Percentiles rank a stretch among this genome's conserved stretches.
Conservation (phyloP, 495 filamentous ascomycete species). For the Penicillium longicatenatum region DNA sequence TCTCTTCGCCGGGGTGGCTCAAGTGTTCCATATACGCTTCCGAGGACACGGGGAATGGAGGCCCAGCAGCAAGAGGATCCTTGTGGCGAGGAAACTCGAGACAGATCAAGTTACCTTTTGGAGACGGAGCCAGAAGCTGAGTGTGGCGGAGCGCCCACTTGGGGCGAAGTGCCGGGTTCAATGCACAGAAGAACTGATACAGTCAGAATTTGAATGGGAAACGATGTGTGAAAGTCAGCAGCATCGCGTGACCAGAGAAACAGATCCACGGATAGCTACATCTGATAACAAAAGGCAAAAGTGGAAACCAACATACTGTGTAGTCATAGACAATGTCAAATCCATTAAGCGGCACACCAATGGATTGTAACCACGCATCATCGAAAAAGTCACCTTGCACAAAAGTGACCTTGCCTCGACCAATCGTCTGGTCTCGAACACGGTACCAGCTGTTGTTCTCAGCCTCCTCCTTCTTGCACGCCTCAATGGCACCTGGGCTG, state of each 20-base stretch:
- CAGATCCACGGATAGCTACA: background rate
- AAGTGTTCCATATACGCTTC: constrained; percentile 69
- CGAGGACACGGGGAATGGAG: constrained; percentile 66
- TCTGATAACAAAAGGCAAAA: constrained; percentile 5
- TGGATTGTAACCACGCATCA: constrained; percentile 56
- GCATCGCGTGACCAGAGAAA: background rate
- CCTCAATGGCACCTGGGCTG: constrained; percentile 56
- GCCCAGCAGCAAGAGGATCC: constrained; percentile 59
- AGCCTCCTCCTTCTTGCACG: constrained; percentile 51
- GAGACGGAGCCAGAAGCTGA: constrained; percentile 59
- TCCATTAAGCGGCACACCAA: constrained; percentile 45
- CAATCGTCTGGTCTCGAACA: constrained; percentile 41
- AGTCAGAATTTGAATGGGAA: constrained; percentile 19
- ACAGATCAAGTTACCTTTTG: constrained; percentile 67
- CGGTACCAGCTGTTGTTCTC: constrained; percentile 47
- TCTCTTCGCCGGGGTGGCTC: constrained; percentile 62
- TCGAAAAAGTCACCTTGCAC: constrained; percentile 73
- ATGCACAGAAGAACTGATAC: constrained; percentile 75
- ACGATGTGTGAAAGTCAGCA: background rate
- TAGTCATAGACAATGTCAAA: constrained; percentile 89
- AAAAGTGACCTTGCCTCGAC: constrained; percentile 59
- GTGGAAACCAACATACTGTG: constrained; percentile 55
- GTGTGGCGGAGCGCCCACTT: constrained; percentile 69
- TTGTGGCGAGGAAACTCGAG: constrained; percentile 81
- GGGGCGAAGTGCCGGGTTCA: constrained; percentile 63